These are phyloP conservation scores for Stephanodiscus triporus DNA, from an alignment of 108 stramenopile genomes.

Conservation along the genomic window DNA sequence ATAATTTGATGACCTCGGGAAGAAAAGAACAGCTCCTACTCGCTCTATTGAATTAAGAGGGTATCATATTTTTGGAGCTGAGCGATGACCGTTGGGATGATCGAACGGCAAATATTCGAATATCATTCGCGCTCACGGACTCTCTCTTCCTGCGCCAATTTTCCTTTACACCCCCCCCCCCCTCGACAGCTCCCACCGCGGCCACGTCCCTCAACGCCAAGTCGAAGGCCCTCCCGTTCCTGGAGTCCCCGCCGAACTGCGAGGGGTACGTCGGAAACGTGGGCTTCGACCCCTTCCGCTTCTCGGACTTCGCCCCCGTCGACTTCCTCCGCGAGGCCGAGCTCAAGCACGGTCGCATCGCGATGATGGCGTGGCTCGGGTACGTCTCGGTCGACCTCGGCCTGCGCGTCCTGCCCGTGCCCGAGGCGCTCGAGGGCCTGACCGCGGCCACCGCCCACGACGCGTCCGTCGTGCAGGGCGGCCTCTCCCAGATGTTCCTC, in stretches of 20 bases:
- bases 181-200: slow-evolving; percentile 5
- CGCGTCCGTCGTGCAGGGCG: slow-evolving; percentile 80
- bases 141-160: neutral
- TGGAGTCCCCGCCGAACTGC: slow-evolving; percentile 89
- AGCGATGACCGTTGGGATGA: neutral
- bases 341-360: slow-evolving; percentile 96
- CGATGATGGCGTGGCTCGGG: slow-evolving; percentile 93
- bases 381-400: slow-evolving; percentile 88
- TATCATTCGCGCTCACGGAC: neutral
- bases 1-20: neutral
- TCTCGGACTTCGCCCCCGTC: slow-evolving; percentile 87
- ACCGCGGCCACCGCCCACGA: slow-evolving; percentile 84
- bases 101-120: neutral
- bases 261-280: slow-evolving; percentile 89
- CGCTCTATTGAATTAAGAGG: neutral
- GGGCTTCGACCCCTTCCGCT: slow-evolving; percentile 94
- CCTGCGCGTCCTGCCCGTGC: slow-evolving; percentile 75
- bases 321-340: slow-evolving; percentile 94
- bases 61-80: neutral
- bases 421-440: slow-evolving; percentile 70
- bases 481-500: slow-evolving; percentile 83
- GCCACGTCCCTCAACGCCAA: slow-evolving; percentile 42
- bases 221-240: slow-evolving; percentile 90
- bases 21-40: neutral
- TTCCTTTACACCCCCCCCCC: slow-evolving; percentile 1